A percentile compares a stretch with the other conserved stretches of the same genome.
Evolutionary conservation across 2,329 filamentous ascomycete genomes (phyloP).

Genomic region (Cryoendolithus antarcticus): DNA sequence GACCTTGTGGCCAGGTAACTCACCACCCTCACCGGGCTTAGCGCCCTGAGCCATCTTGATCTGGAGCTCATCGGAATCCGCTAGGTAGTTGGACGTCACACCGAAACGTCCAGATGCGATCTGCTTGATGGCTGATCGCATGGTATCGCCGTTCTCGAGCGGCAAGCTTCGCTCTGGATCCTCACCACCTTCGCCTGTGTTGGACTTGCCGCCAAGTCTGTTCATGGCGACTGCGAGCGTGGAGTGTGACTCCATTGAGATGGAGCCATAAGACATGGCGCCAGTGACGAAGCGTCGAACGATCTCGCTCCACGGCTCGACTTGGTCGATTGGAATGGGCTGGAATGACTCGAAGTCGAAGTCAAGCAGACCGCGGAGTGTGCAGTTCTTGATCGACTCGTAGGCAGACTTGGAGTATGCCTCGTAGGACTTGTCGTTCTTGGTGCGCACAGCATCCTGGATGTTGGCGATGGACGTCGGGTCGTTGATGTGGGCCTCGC

Average conservation of each 20-base stretch:
- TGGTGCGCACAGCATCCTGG: conserved; percentile 87
- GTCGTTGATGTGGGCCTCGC: conserved; percentile 90
- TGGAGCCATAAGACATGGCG: conserved; percentile 97
- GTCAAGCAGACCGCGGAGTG: conserved; percentile 82
- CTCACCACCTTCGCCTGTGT: conserved; percentile 95
- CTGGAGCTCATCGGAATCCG: conserved; percentile 89
- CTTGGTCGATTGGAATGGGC: conserved; percentile 86
- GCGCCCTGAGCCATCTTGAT: conserved; percentile 99
- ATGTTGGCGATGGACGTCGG: conserved; percentile 92
- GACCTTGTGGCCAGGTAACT: conserved; percentile 93
- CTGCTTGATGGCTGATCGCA: conserved; percentile 96
- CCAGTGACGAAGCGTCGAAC: conserved; percentile 93
- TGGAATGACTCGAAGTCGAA: conserved; percentile 85
- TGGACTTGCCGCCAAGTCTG: conserved; percentile 87
- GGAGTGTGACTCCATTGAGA: conserved; percentile 98
- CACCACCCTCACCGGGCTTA: conserved; percentile 94
- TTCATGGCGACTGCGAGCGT: conserved; percentile 96
- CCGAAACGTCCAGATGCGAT: conserved; percentile 92
- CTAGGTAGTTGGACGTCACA: conserved; percentile 87
- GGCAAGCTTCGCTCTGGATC: conserved; percentile 80
- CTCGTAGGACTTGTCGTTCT: conserved; percentile 98
- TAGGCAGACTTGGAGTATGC: conserved; percentile 88
- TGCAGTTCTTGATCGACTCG: conserved; percentile 94
- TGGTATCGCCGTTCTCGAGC: conserved; percentile 85
- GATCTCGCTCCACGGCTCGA: conserved; percentile 96